phyloP scores from a whole-genome alignment of 495 filamentous ascomycete genomes.

The Glonium stellatum region DNA sequence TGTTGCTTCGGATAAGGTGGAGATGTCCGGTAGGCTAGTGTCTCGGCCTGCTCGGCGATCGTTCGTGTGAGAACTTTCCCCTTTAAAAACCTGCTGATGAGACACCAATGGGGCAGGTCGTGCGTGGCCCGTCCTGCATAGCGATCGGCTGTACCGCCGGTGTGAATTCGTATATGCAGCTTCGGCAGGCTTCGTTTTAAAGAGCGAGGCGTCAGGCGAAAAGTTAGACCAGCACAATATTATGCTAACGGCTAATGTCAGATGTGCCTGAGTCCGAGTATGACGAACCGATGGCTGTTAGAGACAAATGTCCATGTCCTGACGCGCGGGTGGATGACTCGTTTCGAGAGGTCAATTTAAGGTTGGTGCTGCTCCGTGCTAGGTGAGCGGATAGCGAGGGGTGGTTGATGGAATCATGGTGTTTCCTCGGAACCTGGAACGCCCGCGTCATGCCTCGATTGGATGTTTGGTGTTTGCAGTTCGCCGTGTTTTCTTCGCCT shows the following conservation, averaged over 20 bases:
- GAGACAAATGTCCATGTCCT: conserved; percentile 4
- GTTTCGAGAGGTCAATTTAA: conserved; percentile 15
- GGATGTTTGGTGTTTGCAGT: neutral
- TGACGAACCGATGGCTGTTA: too few relatives aligned
- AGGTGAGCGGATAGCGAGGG: neutral
- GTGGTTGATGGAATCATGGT: neutral
- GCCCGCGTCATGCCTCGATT: neutral
- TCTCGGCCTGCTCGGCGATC: neutral
- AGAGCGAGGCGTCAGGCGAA: too few relatives aligned
- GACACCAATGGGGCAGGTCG: too few relatives aligned
- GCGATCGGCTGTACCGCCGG: too few relatives aligned
- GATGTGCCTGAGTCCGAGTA: too few relatives aligned
- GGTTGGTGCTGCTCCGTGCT: conserved; percentile 8
- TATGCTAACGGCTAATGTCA: too few relatives aligned
- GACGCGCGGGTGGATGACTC: conserved; percentile 7
- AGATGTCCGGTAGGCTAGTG: neutral
- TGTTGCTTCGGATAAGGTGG: neutral
- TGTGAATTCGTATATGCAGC: too few relatives aligned
- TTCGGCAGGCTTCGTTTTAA: too few relatives aligned
- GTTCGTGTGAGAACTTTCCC: neutral
- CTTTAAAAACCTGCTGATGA: neutral
- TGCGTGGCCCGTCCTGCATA: too few relatives aligned
- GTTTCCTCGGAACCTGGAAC: neutral
- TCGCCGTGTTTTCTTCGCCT: neutral
- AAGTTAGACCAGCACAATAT: too few relatives aligned